Evolutionary conservation across 2,329 filamentous ascomycete genomes (phyloP), one percentile per base, ranked within the genome.

Genomic region (Fusarium gaditjirri): DNA sequence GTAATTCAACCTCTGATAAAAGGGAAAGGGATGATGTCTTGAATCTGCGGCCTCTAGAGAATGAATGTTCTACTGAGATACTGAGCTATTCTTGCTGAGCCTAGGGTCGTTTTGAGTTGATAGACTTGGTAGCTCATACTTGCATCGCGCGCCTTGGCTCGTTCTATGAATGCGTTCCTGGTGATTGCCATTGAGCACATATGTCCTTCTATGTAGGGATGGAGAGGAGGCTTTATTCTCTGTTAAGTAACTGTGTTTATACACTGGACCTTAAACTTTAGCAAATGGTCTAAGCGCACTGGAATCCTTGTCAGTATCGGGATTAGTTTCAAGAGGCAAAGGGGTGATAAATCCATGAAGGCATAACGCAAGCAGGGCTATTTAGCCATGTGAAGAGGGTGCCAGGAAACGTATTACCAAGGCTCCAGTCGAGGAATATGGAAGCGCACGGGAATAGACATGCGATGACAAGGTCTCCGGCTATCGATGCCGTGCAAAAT

Each of bases 41-140:
- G 2, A 16, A 8, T 21, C 9, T 14, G 8, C 1, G 9, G 12
- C 6, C 13, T 47, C 9, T 2, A 13, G 29, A 49, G n/a, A 35
- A 1, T 9, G 7, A 2, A 19, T 35, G 4, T 12, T 2, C 3
- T 0, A 10, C 8, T 2, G 6, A 36, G 7, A 14, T 16, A 25
- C 13, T 36, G 10, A 53, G 13, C 10, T 38, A 38, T n/a, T 36
- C 23, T 25, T 17, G 49, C 10, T 3, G 10, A 29, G 4, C 4
- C 3, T 12, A n/a, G 14, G 29, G 6, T n/a, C 19, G 21, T 12
- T 47, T 47, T 47, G 0, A 17, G 3, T 6, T 17, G 10, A 17
- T 31, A n/a, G 21, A 31, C 10, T 3, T 31, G 9, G 14, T 21
- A 47, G 6, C 27, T 17, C 9, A 12, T 16, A 16, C 6, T 47